Evolutionary conservation across 2,329 filamentous ascomycete genomes (phyloP).

Genomic region (Chaetomium sp.): DNA sequence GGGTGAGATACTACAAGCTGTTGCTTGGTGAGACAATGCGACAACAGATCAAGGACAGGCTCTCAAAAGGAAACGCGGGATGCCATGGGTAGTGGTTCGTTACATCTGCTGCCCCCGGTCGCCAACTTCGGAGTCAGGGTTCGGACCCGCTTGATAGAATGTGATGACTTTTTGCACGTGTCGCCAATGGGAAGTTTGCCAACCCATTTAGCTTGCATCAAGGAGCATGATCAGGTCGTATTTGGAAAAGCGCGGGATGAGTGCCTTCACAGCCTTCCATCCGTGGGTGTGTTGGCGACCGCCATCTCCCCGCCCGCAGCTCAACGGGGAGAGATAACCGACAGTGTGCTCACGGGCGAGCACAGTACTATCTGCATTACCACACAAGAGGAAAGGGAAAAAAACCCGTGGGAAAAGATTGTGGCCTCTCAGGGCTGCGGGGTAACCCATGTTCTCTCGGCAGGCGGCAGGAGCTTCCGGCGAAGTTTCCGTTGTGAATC

Average conservation of each 20-base stretch:
- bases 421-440: background rate
- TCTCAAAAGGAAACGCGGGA: background rate
- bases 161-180: background rate
- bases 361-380: background rate
- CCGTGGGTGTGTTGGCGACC: background rate
- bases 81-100: background rate
- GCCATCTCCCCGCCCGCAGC: background rate
- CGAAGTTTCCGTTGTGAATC: background rate
- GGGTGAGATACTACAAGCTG: background rate
- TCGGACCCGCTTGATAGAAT: background rate
- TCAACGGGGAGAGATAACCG: background rate
- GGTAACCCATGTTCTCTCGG: background rate
- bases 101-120: background rate
- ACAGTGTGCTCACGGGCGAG: background rate
- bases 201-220: background rate
- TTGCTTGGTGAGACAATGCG: background rate
- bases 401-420: background rate
- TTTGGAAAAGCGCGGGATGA: background rate
- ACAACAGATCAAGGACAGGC: background rate
- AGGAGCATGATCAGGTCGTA: background rate
- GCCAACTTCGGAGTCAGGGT: too few relatives aligned
- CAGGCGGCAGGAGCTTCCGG: background rate
- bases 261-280: background rate
- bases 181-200: background rate
- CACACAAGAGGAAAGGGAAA: background rate